Evolutionary conservation across 495 filamentous ascomycete genomes (phyloP).

Genomic region (Penicillium longicatenatum): DNA sequence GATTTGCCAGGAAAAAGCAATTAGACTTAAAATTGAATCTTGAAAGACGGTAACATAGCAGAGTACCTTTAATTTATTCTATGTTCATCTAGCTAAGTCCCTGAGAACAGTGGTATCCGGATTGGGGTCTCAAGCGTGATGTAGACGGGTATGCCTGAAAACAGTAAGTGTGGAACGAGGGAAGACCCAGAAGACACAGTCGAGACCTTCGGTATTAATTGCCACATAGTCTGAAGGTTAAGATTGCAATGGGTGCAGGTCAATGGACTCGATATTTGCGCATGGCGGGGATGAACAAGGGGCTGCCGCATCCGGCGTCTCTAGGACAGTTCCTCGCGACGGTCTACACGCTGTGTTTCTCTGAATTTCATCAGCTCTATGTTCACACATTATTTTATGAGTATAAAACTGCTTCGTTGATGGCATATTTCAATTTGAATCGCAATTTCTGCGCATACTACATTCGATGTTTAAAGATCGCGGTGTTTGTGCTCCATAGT

Average conservation of each 20-base stretch:
- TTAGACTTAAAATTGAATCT: background rate
- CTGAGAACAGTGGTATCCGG: background rate
- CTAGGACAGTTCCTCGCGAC: background rate
- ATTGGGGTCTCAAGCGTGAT: background rate
- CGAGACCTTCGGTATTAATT: background rate
- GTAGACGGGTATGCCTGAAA: background rate
- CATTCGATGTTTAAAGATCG: background rate
- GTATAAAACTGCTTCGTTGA: background rate
- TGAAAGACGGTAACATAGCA: background rate
- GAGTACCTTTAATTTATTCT: background rate
- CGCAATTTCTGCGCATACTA: too few species aligned
- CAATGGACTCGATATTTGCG: background rate
- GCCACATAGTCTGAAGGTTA: background rate
- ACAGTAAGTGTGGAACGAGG: background rate
- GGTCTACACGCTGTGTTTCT: background rate
- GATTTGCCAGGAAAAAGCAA: background rate
- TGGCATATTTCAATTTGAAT: too few species aligned
- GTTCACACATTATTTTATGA: background rate
- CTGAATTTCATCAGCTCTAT: background rate
- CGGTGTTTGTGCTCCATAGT: background rate
- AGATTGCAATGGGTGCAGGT: background rate
- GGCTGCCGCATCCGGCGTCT: background rate
- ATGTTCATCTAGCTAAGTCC: background rate
- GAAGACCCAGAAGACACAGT: background rate
- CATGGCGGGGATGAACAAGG: background rate